Conservation (phyloP, 2,329 filamentous ascomycete species). For the Plectosphaerella cucumerina region DNA sequence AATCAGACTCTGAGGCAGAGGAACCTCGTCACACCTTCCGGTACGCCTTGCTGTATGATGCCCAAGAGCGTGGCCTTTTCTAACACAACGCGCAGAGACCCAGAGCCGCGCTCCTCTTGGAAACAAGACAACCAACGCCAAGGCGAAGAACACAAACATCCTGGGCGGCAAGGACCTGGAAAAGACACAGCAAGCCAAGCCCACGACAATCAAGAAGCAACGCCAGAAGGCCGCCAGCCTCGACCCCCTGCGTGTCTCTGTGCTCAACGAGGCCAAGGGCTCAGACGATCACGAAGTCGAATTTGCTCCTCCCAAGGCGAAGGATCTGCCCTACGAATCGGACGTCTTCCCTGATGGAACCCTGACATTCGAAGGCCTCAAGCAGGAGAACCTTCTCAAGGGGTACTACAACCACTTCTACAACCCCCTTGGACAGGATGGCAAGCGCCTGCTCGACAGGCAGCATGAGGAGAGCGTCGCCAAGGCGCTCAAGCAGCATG, state of each 20-base stretch:
- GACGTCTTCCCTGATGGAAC: constrained; percentile 59
- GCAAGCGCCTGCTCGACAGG: constrained; percentile 58
- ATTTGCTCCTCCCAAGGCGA: constrained; percentile 76
- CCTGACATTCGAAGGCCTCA: constrained; percentile 54
- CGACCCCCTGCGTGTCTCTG: constrained; percentile 57
- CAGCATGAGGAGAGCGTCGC: constrained; percentile 52
- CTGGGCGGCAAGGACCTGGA: constrained; percentile 60
- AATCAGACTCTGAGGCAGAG: constrained; percentile 8
- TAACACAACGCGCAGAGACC: constrained; percentile 40
- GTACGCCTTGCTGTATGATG: constrained; percentile 3
- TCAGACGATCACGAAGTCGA: constrained; percentile 72
- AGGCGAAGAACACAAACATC: constrained; percentile 64
- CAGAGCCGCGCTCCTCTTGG: constrained; percentile 77
- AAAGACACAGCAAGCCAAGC: constrained; percentile 56
- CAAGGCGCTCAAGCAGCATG: constrained; percentile 50
- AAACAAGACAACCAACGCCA: constrained; percentile 95
- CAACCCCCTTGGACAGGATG: constrained; percentile 64
- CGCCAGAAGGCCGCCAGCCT: constrained; percentile 51
- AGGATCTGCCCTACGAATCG: constrained; percentile 63
- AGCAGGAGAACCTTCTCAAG: constrained; percentile 54
- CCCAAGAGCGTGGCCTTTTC: constrained; percentile 1
- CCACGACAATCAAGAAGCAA: constrained; percentile 54
- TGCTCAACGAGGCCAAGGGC: constrained; percentile 48
- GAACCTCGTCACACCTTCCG: constrained; percentile 14
- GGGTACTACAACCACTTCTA: constrained; percentile 59